Conservation (phyloP, 768 basidiomycete genomes). For the Lentinula raphanica region DNA sequence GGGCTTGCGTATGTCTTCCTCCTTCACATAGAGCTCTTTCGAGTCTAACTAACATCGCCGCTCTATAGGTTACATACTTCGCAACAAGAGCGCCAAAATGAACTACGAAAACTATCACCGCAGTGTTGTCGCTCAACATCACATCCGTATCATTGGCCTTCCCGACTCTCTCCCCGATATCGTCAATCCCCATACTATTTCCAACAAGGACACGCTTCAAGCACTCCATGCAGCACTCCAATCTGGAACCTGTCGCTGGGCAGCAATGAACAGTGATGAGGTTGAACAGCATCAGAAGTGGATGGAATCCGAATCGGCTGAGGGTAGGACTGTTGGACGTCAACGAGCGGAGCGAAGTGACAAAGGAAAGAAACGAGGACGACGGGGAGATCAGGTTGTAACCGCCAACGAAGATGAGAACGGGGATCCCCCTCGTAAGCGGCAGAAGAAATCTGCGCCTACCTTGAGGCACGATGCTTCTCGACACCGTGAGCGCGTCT, state of each 20-base stretch:
- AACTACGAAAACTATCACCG: conserved; percentile 14
- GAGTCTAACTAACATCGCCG: too few relatives aligned
- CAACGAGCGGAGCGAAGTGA: background rate
- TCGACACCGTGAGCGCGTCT: too few relatives aligned
- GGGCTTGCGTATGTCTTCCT: conserved; percentile 10
- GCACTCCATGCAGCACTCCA: background rate
- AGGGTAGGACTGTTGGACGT: background rate
- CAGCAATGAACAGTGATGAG: background rate
- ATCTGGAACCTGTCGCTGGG: background rate
- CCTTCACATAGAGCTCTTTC: too few relatives aligned
- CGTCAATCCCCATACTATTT: background rate
- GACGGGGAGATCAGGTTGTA: too few relatives aligned
- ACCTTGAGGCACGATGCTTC: too few relatives aligned
- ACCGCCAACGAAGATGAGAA: background rate
- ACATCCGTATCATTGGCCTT: conserved; percentile 14
- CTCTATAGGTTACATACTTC: background rate
- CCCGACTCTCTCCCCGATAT: background rate
- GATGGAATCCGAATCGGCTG: background rate
- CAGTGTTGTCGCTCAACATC: conserved; percentile 7
- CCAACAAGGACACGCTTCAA: background rate
- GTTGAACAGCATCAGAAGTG: background rate
- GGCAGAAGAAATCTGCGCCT: too few relatives aligned
- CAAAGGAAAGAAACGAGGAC: background rate
- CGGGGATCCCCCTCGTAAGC: too few relatives aligned
- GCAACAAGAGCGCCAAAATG: conserved; percentile 6